These are phyloP conservation scores for Cladosporium sp. DNA, from an alignment of 2,329 filamentous ascomycete genomes.

Conservation along the genomic window DNA sequence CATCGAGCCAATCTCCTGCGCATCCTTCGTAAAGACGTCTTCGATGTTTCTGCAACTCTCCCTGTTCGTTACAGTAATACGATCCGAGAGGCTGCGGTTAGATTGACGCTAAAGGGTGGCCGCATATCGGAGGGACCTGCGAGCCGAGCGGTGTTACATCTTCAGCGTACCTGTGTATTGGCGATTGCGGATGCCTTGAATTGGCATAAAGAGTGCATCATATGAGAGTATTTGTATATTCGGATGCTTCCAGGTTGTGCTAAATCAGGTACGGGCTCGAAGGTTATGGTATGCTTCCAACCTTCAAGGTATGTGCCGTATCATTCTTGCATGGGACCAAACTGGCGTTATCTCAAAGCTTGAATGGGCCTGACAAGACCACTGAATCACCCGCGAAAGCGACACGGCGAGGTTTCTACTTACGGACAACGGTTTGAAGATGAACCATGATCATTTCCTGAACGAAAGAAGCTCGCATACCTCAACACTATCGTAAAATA, in stretches of 20 bases:
- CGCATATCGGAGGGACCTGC: conserved; percentile 5
- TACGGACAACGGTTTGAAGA: background rate
- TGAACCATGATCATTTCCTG: background rate
- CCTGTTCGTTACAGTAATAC: background rate
- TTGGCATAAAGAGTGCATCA: background rate
- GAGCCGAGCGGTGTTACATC: background rate
- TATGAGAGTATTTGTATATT: background rate
- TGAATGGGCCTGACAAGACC: background rate
- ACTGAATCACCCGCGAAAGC: background rate
- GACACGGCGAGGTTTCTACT: background rate
- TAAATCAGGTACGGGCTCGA: background rate
- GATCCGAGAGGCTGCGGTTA: background rate
- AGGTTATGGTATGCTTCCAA: background rate
- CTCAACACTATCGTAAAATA: background rate
- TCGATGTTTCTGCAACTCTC: background rate
- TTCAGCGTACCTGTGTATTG: background rate
- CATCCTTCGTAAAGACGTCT: background rate
- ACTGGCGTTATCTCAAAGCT: background rate
- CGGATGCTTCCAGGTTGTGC: no score
- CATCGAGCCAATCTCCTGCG: background rate
- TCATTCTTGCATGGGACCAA: background rate
- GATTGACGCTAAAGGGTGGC: background rate
- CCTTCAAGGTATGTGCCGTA: no score
- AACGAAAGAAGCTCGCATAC: background rate
- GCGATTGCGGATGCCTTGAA: background rate